Evolutionary conservation across 2,329 filamentous ascomycete genomes (phyloP).

Genomic region (Penicillium capsulatum): DNA sequence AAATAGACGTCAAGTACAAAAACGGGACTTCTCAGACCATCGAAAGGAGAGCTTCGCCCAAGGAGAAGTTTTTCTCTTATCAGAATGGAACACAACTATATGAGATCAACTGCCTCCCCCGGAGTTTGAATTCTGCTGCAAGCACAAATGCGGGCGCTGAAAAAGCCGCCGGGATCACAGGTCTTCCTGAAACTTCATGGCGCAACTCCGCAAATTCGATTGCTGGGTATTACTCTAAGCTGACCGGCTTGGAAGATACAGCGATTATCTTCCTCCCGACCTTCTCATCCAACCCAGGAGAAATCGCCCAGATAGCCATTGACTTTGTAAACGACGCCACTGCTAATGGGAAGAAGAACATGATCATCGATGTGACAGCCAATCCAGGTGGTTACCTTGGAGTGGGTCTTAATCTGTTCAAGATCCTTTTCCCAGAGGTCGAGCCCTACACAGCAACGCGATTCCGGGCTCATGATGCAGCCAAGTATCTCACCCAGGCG

Average conservation of each 20-base stretch:
- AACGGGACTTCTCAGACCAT: slow-evolving; percentile 20
- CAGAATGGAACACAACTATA: slow-evolving; percentile 19
- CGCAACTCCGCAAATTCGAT: slow-evolving; percentile 27
- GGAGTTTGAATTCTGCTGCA: slow-evolving; percentile 9
- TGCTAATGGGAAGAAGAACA: slow-evolving; percentile 51
- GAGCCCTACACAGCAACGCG: slow-evolving; percentile 46
- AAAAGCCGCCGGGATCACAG: slow-evolving; percentile 15
- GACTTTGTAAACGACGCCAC: slow-evolving; percentile 28
- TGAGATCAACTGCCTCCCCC: slow-evolving; percentile 19
- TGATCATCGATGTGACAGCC: slow-evolving; percentile 60
- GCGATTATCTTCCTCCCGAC: slow-evolving; percentile 42
- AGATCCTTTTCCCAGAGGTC: slow-evolving; percentile 50
- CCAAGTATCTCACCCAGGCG: slow-evolving; percentile 35
- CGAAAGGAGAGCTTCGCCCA: slow-evolving; percentile 17
- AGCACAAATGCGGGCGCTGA: slow-evolving; percentile 13
- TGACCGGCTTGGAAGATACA: slow-evolving; percentile 40
- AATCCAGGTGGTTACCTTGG: slow-evolving; percentile 57
- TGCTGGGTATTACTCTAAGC: slow-evolving; percentile 46
- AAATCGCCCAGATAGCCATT: slow-evolving; percentile 18
- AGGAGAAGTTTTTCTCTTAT: slow-evolving; percentile 20
- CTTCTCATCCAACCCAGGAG: slow-evolving; percentile 19
- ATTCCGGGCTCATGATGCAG: slow-evolving; percentile 43
- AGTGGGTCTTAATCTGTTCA: slow-evolving; percentile 50
- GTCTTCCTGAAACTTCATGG: slow-evolving; percentile 20
- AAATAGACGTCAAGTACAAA: slow-evolving; percentile 15